Evolutionary conservation across 352 stramenopile genomes (phyloP).

Genomic region (Globisporangium perplexum): DNA sequence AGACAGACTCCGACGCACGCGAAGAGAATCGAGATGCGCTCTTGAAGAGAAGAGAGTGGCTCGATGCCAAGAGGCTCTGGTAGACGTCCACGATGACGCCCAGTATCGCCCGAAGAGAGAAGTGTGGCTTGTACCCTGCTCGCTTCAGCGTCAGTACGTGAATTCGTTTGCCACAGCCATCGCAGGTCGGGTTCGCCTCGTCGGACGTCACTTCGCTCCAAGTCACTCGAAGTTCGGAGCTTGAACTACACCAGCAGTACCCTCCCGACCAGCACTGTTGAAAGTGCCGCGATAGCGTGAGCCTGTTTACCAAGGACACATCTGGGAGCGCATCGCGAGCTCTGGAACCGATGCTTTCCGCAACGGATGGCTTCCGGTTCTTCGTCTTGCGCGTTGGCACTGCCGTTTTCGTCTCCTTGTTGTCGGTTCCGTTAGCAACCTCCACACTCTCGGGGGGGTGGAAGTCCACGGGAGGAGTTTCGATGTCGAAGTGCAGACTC

Average conservation of each 20-base stretch:
- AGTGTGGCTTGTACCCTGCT: slow-evolving; percentile 36
- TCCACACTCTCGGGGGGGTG: neutral
- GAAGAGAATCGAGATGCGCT: slow-evolving; percentile 10
- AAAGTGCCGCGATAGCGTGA: slow-evolving; percentile 43
- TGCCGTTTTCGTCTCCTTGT: neutral
- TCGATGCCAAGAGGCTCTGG: slow-evolving; percentile 25
- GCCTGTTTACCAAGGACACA: slow-evolving; percentile 21
- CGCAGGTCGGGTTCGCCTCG: slow-evolving; percentile 5
- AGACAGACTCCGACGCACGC: slow-evolving; percentile 9
- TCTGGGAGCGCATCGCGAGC: slow-evolving; percentile 6
- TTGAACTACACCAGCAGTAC: slow-evolving; percentile 44
- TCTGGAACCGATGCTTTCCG: slow-evolving; percentile 7
- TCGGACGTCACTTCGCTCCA: slow-evolving; percentile 15
- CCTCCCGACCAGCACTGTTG: slow-evolving; percentile 41
- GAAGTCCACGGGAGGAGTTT: neutral
- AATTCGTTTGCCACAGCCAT: slow-evolving; percentile 20
- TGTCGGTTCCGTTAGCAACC: neutral
- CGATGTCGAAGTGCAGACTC: neutral
- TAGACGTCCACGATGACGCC: slow-evolving; percentile 55
- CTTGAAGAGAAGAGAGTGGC: slow-evolving; percentile 41
- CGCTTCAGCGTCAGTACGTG: slow-evolving; percentile 29
- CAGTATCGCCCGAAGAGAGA: slow-evolving; percentile 44
- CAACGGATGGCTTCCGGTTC: slow-evolving; percentile 4
- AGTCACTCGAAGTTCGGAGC: slow-evolving; percentile 17
- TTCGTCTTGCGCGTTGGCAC: neutral